phyloP scores from a whole-genome alignment of 2,329 filamentous ascomycete genomes.

The Talaromyces piceae region DNA sequence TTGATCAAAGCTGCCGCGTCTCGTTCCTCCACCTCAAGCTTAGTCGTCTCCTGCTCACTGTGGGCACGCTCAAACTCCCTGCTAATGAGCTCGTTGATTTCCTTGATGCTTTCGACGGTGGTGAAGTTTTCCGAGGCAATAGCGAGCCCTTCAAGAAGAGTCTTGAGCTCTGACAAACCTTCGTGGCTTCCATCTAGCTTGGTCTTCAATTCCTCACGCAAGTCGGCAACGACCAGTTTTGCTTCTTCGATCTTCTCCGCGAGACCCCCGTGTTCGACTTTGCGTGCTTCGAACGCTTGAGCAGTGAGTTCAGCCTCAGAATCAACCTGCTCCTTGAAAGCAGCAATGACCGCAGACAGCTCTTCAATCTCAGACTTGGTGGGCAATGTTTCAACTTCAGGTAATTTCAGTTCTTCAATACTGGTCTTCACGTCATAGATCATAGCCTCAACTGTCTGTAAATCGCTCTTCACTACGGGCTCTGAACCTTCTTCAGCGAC shows the following conservation, averaged over 20 bases:
- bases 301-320: constrained; percentile 64
- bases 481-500: constrained; percentile 42
- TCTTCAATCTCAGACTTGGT: constrained; percentile 68
- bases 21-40: constrained; percentile 65
- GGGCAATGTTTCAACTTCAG: constrained; percentile 63
- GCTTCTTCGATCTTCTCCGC: constrained; percentile 72
- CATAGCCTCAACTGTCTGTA: constrained; percentile 72
- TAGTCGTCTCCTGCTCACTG: constrained; percentile 68
- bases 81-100: constrained; percentile 68
- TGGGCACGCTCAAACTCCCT: constrained; percentile 82
- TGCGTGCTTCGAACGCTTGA: constrained; percentile 75
- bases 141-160: constrained; percentile 60
- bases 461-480: constrained; percentile 69
- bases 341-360: constrained; percentile 63
- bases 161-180: constrained; percentile 52
- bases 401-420: constrained; percentile 64
- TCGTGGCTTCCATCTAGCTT: constrained; percentile 70
- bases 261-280: constrained; percentile 72
- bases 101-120: constrained; percentile 56
- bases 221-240: constrained; percentile 66
- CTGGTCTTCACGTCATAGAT: constrained; percentile 78
- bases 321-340: constrained; percentile 58
- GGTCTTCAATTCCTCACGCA: constrained; percentile 67
- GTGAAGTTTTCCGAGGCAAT: constrained; percentile 45
- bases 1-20: constrained; percentile 50